Percentiles rank a stretch among this genome's conserved stretches.
phyloP scores from a whole-genome alignment of 2,329 filamentous ascomycete species.

The Colletotrichum australisinense region DNA sequence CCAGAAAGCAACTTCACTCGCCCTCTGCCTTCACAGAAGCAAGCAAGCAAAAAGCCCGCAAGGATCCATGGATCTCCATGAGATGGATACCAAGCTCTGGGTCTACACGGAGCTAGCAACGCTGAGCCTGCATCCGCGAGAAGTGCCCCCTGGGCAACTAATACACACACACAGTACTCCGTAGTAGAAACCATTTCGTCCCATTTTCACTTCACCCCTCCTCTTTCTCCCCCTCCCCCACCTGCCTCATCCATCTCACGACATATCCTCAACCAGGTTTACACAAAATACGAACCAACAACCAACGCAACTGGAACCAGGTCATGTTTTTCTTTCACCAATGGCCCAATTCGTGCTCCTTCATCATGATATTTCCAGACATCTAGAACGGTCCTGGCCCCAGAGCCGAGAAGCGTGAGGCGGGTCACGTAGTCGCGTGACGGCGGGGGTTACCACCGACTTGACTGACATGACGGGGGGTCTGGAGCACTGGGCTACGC shows the following conservation, averaged over 20 bases:
- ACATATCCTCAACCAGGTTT: too few species aligned
- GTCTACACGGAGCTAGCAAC: too few species aligned
- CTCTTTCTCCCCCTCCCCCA: neutral
- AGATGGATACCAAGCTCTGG: too few species aligned
- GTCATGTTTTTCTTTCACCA: too few species aligned
- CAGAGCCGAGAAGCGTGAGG: neutral
- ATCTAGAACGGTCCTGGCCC: neutral
- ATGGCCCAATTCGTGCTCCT: neutral
- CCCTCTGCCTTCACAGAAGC: neutral
- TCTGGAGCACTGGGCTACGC: conserved; percentile 8
- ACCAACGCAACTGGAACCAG: too few species aligned
- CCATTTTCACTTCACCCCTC: too few species aligned
- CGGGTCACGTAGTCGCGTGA: conserved; percentile 22
- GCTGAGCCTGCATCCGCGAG: too few species aligned
- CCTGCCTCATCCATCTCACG: too few species aligned
- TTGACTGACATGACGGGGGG: neutral
- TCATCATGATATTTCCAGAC: neutral
- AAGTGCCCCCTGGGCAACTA: neutral
- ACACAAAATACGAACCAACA: too few species aligned
- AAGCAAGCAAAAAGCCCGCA: neutral
- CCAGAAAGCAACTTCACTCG: neutral
- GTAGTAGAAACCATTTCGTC: too few species aligned
- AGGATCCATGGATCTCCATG: too few species aligned
- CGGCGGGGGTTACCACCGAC: neutral
- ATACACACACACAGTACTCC: too few species aligned